Conservation (phyloP, 192 early-diverging fungal species). For the Chytriomyces sp. region DNA sequence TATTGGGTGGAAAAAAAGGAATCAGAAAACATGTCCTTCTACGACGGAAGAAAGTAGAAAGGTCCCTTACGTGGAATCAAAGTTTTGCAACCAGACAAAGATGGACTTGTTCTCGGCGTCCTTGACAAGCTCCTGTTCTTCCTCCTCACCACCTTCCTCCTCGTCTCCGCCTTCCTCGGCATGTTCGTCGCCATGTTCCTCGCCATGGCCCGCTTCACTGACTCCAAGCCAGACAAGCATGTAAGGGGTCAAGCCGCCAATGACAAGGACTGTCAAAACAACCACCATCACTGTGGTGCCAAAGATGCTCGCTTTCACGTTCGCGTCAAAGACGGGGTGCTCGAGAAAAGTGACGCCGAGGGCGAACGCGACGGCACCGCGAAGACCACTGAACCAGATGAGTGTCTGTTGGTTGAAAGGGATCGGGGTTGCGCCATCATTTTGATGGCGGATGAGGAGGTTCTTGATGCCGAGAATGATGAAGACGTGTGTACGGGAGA, state of each 20-base stretch:
- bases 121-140: constrained; percentile 25
- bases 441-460: constrained; percentile 34
- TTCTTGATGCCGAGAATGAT: constrained; percentile 50
- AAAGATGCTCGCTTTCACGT: constrained; percentile 59
- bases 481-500: constrained; percentile 60
- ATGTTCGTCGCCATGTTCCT: not conserved
- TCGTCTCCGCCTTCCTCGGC: constrained; percentile 40
- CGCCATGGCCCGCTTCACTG: constrained; percentile 22
- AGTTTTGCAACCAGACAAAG: constrained; percentile 51
- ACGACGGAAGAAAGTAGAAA: not conserved
- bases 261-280: constrained; percentile 55
- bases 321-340: constrained; percentile 48
- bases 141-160: constrained; percentile 32
- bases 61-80: constrained; percentile 48
- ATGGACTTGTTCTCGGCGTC: constrained; percentile 40
- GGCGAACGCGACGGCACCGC: constrained; percentile 66
- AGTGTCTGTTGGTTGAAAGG: constrained; percentile 55
- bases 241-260: constrained; percentile 61
- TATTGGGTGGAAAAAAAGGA: constrained; percentile 2
- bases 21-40: not conserved
- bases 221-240: constrained; percentile 58
- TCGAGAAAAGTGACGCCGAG: constrained; percentile 62
- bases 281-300: constrained; percentile 65
- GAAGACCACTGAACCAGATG: constrained; percentile 64
- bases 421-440: constrained; percentile 29